Base-by-base conservation (phyloP, 1,284 basidiomycete genomes). In the Sporisorium sorghi region DNA sequence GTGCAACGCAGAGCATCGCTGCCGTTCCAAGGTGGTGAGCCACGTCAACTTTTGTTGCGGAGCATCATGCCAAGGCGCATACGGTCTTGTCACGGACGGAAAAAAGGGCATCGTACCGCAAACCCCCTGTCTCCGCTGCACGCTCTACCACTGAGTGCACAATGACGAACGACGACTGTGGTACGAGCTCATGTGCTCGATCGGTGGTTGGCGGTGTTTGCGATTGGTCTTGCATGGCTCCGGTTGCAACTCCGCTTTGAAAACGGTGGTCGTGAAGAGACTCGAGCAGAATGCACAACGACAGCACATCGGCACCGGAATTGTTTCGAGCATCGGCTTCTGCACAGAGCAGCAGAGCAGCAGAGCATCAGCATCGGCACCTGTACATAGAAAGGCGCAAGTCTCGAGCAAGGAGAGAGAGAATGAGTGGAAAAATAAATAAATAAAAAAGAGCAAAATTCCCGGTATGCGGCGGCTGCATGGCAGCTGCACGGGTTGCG, bases 401-500 rank as follows among this genome's bases (percentile, higher is more conserved):
- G n/a, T n/a, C n/a, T n/a, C 28, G 28, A 30, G 28, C 5, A 30
- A 30, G 9, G 9, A 9, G 28, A 30, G 28, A 5, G 28, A 30
- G 28, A 30, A 30, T 30, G 33, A 32, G 9, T 14, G 3, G 5
- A 23, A 32, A 53, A 52, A 49, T 50, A 51, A 44, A 44, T 9
- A 35, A 35, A 37, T 23, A 24, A 21, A 24, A n/a, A 46, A 32
- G 42, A 49, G 6, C 2, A 23, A 40, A 56, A 56, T 17, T 40
- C 37, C 55, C 39, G 55, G 55, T n/a, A 48, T 49, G 46, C 24
- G n/a, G n/a, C 37, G 19, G 12, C 21, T 49, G 32, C 42, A 23
- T 37, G 19, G 14, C 44, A 47, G 51, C 55, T 57, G 44, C 42
- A 58, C 55, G 61, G 44, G 15, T 40, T 23, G 40, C 39, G n/a